Percentiles rank a stretch among this genome's conserved stretches.
Evolutionary conservation across 2,329 filamentous ascomycete genomes (phyloP).

Genomic region (Xylariomycetidae sp.): DNA sequence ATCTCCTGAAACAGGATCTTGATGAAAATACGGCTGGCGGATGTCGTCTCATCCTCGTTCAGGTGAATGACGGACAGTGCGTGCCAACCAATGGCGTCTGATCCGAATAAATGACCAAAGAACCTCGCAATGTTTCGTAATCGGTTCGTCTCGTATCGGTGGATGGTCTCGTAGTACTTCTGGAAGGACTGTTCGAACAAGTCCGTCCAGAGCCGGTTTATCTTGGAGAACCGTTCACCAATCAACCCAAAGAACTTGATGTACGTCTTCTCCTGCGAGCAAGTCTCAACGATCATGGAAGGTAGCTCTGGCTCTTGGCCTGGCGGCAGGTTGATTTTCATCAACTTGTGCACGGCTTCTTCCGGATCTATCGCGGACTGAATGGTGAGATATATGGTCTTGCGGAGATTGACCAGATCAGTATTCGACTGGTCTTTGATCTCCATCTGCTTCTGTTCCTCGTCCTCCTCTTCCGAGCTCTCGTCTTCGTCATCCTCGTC

Average conservation of each 20-base stretch:
- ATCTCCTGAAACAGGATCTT: conserved; percentile 96
- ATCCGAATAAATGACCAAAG: conserved; percentile 85
- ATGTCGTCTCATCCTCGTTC: conserved; percentile 95
- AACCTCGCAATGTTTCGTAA: conserved; percentile 92
- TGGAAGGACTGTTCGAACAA: conserved; percentile 86
- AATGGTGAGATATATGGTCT: conserved; percentile 95
- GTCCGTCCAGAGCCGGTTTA: conserved; percentile 91
- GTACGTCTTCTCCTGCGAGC: conserved; percentile 93
- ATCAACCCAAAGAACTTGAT: conserved; percentile 96
- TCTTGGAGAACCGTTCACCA: conserved; percentile 89
- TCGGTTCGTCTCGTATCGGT: conserved; percentile 92
- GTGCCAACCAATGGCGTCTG: conserved; percentile 89
- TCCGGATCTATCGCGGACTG: conserved; percentile 96
- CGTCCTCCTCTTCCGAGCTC: conserved; percentile 65
- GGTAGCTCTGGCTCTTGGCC: conserved; percentile 87
- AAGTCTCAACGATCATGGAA: conserved; percentile 96
- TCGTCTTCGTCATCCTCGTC: conserved; percentile 61
- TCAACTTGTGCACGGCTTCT: conserved; percentile 94
- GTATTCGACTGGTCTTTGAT: conserved; percentile 98
- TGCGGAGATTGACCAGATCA: conserved; percentile 85
- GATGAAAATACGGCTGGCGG: conserved; percentile 94
- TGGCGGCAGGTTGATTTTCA: conserved; percentile 82
- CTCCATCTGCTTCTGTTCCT: conserved; percentile 78
- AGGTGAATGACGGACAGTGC: conserved; percentile 77
- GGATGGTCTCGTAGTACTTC: conserved; percentile 95